These are phyloP conservation scores for Sporisorium graminicola DNA, from an alignment of 1,284 basidiomycete genomes.

Conservation along the genomic window DNA sequence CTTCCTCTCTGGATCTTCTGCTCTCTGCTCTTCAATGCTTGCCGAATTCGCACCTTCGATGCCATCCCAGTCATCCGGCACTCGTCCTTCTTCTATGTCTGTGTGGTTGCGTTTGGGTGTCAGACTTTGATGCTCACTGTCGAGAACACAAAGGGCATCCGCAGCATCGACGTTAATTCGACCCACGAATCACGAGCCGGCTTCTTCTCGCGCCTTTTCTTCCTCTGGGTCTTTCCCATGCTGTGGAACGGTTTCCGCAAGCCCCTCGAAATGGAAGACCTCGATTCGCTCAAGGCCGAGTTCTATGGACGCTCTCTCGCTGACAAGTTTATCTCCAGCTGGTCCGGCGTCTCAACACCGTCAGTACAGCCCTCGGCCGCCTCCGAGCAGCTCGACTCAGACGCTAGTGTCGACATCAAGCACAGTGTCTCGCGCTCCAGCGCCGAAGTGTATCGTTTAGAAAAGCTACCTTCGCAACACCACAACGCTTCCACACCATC, in stretches of 20 bases:
- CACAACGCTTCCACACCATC: background rate
- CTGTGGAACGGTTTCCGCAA: slow-evolving; percentile 42
- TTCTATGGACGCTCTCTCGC: slow-evolving; percentile 39
- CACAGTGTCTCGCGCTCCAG: slow-evolving; percentile 14
- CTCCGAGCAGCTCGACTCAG: background rate
- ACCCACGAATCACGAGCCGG: slow-evolving; percentile 49
- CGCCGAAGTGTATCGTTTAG: slow-evolving; percentile 23
- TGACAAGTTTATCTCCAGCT: slow-evolving; percentile 26
- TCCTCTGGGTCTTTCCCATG: slow-evolving; percentile 55
- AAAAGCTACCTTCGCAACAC: slow-evolving; percentile 21
- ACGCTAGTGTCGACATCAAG: slow-evolving; percentile 10
- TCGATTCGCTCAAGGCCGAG: slow-evolving; percentile 45
- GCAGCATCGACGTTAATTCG: slow-evolving; percentile 19
- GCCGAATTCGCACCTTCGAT: slow-evolving; percentile 50
- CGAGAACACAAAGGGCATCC: slow-evolving; percentile 47
- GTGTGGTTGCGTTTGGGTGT: slow-evolving; percentile 30
- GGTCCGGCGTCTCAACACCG: slow-evolving; percentile 19
- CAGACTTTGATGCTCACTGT: slow-evolving; percentile 47
- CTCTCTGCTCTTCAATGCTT: slow-evolving; percentile 43
- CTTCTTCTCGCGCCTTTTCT: slow-evolving; percentile 54
- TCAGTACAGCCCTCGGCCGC: background rate
- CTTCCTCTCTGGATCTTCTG: slow-evolving; percentile 53
- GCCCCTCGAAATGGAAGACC: slow-evolving; percentile 44
- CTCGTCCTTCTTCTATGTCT: slow-evolving; percentile 45
- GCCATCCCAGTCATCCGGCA: slow-evolving; percentile 27